A percentile compares a stretch with the other conserved stretches of the same genome.
phyloP scores from a whole-genome alignment of 2,329 filamentous ascomycete genomes.

The Didymellaceae sp. region DNA sequence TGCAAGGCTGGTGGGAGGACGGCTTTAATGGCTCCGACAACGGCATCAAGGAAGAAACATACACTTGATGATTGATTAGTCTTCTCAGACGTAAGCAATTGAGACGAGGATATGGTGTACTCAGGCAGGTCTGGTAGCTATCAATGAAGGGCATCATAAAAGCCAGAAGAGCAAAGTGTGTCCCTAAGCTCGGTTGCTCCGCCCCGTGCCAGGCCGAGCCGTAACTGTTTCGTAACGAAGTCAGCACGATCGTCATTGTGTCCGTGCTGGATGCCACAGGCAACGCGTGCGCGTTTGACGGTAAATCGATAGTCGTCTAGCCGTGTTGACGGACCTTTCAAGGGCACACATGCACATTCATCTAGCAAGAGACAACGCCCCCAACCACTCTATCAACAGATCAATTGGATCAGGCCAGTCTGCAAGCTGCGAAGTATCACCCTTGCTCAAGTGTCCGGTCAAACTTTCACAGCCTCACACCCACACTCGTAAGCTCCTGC shows the following conservation, averaged over 20 bases:
- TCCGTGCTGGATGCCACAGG: conserved; percentile 27
- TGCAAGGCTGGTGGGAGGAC: conserved; percentile 1
- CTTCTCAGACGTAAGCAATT: conserved; percentile 11
- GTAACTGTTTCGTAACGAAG: conserved; percentile 36
- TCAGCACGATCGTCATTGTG: conserved; percentile 35
- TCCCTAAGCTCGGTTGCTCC: conserved; percentile 30
- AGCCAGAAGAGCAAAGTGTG: conserved; percentile 25
- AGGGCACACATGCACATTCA: not conserved
- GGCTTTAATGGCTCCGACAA: conserved; percentile 1
- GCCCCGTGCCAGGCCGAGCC: conserved; percentile 25
- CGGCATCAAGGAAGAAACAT: conserved; percentile 6
- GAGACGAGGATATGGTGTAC: conserved; percentile 6
- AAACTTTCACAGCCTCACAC: conserved; percentile 6
- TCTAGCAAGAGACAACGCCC: not conserved
- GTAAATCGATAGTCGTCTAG: conserved; percentile 12
- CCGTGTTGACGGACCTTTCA: conserved; percentile 1
- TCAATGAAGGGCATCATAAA: no score
- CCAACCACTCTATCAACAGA: not conserved
- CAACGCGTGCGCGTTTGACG: conserved; percentile 17
- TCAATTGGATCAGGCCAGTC: conserved; percentile 5
- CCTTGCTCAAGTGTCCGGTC: conserved; percentile 12
- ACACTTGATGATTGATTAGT: conserved; percentile 22
- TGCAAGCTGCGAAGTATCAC: conserved; percentile 5
- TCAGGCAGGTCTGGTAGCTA: conserved; percentile 28
- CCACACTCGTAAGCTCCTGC: conserved; percentile 7